A percentile compares a stretch with the other conserved stretches of the same genome.
phyloP scores from a whole-genome alignment of 768 basidiomycete species.

The Russula griseocarnosa region DNA sequence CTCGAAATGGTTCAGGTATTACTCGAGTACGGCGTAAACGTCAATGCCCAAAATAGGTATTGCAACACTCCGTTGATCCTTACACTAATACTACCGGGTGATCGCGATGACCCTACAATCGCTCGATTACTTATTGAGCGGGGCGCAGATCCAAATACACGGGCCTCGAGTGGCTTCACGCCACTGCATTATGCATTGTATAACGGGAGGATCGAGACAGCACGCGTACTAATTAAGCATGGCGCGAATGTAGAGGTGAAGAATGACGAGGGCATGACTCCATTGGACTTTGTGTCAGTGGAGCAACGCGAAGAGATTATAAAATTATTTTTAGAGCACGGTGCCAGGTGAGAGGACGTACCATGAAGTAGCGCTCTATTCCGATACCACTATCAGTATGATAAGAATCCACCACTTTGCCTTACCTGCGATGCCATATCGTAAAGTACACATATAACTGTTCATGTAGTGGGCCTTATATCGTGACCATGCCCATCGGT shows the following conservation, averaged over 20 bases:
- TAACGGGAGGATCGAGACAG: background rate
- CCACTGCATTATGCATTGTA: background rate
- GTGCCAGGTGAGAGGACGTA: background rate
- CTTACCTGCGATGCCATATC: no score
- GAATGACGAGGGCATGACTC: background rate
- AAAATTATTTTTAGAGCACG: background rate
- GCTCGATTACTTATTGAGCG: background rate
- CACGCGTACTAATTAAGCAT: background rate
- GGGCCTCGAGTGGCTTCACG: rapidly evolving
- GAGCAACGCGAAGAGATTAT: background rate
- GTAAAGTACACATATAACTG: no score
- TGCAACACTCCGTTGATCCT: background rate
- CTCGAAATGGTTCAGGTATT: background rate
- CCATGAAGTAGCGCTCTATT: background rate
- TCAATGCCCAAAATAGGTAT: background rate
- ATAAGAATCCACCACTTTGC: no score
- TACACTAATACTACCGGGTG: background rate
- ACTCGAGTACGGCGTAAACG: background rate
- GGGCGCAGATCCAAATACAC: background rate
- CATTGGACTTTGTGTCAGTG: background rate
- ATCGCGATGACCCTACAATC: background rate
- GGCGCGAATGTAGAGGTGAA: background rate
- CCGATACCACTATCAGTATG: no score
- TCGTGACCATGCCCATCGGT: no score
- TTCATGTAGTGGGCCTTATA: no score